These are phyloP conservation scores for Monilinia vaccinii-corymbosi DNA, from an alignment of 2,329 filamentous ascomycete species.

Conservation along the genomic window DNA sequence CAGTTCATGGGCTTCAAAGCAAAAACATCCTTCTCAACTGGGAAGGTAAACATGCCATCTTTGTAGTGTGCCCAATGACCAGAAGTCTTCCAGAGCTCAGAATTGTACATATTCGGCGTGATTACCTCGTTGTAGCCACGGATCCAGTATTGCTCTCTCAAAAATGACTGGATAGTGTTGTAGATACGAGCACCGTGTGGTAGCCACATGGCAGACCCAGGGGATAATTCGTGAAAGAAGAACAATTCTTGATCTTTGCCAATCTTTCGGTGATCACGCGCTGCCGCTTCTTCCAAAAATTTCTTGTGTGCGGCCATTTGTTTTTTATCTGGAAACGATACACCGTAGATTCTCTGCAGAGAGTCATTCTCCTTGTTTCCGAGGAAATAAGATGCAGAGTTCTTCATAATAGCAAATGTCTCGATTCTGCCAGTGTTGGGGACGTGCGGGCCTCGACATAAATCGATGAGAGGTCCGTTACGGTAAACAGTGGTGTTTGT, in stretches of 20 bases:
- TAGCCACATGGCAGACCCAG: constrained; percentile 85
- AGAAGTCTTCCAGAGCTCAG: constrained; percentile 85
- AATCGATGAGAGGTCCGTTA: constrained; percentile 86
- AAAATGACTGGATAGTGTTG: constrained; percentile 74
- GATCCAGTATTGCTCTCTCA: constrained; percentile 83
- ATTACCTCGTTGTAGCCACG: constrained; percentile 93
- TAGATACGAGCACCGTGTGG: constrained; percentile 91
- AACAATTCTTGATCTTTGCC: constrained; percentile 95
- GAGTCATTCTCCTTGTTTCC: constrained; percentile 92
- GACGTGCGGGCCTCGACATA: constrained; percentile 92
- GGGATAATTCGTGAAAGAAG: constrained; percentile 92
- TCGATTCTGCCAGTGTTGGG: constrained; percentile 90
- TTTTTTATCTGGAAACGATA: constrained; percentile 96
- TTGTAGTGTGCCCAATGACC: constrained; percentile 92
- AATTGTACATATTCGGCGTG: constrained; percentile 94
- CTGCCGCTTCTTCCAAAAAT: constrained; percentile 94
- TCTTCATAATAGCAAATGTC: constrained; percentile 87
- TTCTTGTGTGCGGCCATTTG: constrained; percentile 86
- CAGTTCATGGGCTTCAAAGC: constrained; percentile 98
- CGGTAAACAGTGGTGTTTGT: constrained; percentile 87
- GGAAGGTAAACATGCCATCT: constrained; percentile 91
- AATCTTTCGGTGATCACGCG: constrained; percentile 89
- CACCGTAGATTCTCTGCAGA: constrained; percentile 90
- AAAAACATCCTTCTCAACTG: constrained; percentile 73
- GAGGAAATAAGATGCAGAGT: constrained; percentile 73